A percentile compares a stretch with the other conserved stretches of the same genome.
These are phyloP conservation scores for Ilyonectria robusta DNA, from an alignment of 2,329 filamentous ascomycete species.

Conservation along the genomic window DNA sequence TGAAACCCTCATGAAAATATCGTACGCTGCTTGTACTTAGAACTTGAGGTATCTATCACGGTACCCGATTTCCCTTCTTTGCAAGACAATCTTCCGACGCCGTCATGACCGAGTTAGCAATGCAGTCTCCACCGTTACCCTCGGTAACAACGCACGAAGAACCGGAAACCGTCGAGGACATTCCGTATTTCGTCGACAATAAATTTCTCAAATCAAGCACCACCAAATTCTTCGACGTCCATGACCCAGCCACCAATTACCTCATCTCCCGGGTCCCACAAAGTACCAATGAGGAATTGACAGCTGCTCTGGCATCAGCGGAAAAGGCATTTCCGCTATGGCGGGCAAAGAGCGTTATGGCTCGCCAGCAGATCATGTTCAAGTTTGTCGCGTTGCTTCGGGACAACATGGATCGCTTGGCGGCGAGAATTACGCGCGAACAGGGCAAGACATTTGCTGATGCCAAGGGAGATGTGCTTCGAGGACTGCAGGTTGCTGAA, in stretches of 20 bases:
- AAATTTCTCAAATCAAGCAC: constrained; percentile 74
- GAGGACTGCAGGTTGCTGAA: constrained; percentile 83
- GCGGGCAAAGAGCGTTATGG: constrained; percentile 75
- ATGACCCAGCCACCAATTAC: constrained; percentile 84
- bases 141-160: constrained; percentile 41
- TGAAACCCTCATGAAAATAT: background rate
- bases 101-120: constrained; percentile 35
- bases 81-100: constrained; percentile 8
- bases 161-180: constrained; percentile 61
- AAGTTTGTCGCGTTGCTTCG: constrained; percentile 79
- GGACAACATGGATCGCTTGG: constrained; percentile 83
- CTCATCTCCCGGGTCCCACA: constrained; percentile 82
- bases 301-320: constrained; percentile 77
- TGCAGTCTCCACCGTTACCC: background rate
- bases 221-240: constrained; percentile 78
- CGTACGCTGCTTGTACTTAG: too few species aligned
- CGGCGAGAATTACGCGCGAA: constrained; percentile 82
- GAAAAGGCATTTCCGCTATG: constrained; percentile 78
- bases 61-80: too few species aligned
- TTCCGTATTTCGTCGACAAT: constrained; percentile 82
- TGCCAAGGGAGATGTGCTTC: constrained; percentile 80
- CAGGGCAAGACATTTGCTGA: constrained; percentile 86
- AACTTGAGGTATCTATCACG: too few species aligned
- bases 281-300: constrained; percentile 78
- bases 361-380: constrained; percentile 84